Evolutionary conservation across 768 basidiomycete species (phyloP).

Genomic region (Exidia glandulosa): DNA sequence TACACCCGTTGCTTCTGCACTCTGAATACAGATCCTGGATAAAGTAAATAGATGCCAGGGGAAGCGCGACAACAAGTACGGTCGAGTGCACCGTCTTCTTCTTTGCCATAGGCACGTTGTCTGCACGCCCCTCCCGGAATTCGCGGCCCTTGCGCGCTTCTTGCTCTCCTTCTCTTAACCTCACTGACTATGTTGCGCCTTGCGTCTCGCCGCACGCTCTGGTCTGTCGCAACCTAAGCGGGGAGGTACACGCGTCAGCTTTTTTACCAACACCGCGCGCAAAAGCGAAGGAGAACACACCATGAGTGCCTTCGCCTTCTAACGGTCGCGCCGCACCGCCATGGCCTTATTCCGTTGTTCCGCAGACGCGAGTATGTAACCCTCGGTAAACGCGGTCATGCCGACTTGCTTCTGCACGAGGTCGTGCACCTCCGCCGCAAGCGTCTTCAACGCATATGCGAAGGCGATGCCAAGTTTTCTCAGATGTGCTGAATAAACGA

Average conservation of each 20-base stretch:
- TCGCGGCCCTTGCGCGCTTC: slow-evolving; percentile 60
- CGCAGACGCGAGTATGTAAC: too few species aligned
- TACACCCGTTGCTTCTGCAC: too few species aligned
- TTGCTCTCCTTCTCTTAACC: slow-evolving; percentile 76
- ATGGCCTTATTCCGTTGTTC: slow-evolving; percentile 63
- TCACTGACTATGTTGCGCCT: slow-evolving; percentile 56
- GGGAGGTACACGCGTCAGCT: too few species aligned
- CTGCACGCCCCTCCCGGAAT: slow-evolving; percentile 23
- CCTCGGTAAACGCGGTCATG: slow-evolving; percentile 65
- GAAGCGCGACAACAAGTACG: neutral
- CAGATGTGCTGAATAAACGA: neutral
- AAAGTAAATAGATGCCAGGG: neutral
- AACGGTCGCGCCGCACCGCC: slow-evolving; percentile 59
- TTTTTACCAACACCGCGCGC: too few species aligned
- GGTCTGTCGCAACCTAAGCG: slow-evolving; percentile 55
- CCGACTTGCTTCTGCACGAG: slow-evolving; percentile 83
- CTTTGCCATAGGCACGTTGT: neutral
- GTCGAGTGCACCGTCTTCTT: neutral
- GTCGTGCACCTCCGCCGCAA: slow-evolving; percentile 76
- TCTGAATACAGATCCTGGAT: neutral
- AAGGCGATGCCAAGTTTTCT: neutral
- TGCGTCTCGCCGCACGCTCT: slow-evolving; percentile 63
- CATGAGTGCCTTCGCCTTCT: slow-evolving; percentile 42
- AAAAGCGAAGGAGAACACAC: too few species aligned
- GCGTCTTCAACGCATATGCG: slow-evolving; percentile 71